Evolutionary conservation across 73 alveolate species (phyloP).

Genomic region (Tetrahymena thermophila): DNA sequence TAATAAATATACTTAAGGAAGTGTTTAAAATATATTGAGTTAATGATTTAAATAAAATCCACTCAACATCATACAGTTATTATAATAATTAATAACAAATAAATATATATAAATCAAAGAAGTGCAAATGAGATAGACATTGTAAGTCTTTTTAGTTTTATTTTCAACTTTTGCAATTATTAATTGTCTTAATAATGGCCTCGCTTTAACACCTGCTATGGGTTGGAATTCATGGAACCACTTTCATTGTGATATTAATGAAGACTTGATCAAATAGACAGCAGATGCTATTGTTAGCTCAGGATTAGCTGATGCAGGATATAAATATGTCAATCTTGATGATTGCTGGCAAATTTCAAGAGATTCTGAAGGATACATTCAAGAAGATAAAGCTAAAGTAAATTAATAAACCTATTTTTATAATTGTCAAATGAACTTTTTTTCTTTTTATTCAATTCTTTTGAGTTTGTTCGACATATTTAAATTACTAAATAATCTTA

Average conservation of each 20-base stretch:
- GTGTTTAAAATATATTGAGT: too few species aligned
- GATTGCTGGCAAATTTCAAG: conserved; percentile 74
- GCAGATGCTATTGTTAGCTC: conserved; percentile 63
- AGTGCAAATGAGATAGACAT: neutral
- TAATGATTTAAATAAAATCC: neutral
- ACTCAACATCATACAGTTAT: neutral
- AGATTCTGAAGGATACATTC: conserved; percentile 19
- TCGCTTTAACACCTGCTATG: conserved; percentile 75
- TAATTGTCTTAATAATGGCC: conserved; percentile 48
- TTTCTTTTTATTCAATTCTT: neutral
- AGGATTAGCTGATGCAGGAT: conserved; percentile 78
- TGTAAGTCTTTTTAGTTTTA: too few species aligned
- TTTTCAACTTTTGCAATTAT: neutral
- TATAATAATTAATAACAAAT: too few species aligned
- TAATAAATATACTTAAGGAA: too few species aligned
- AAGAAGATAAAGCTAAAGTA: neutral
- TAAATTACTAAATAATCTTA: neutral
- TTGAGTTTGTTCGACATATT: neutral
- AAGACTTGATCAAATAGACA: conserved; percentile 40
- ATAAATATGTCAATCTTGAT: conserved; percentile 65
- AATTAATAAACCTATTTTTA: neutral
- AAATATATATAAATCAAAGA: neutral
- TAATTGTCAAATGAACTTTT: neutral
- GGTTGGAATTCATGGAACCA: conserved; percentile 91
- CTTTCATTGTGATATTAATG: conserved; percentile 73